Percentiles rank a stretch among this genome's conserved stretches.
Conservation (phyloP, 768 basidiomycete genomes). For the Trametes coccinea region DNA sequence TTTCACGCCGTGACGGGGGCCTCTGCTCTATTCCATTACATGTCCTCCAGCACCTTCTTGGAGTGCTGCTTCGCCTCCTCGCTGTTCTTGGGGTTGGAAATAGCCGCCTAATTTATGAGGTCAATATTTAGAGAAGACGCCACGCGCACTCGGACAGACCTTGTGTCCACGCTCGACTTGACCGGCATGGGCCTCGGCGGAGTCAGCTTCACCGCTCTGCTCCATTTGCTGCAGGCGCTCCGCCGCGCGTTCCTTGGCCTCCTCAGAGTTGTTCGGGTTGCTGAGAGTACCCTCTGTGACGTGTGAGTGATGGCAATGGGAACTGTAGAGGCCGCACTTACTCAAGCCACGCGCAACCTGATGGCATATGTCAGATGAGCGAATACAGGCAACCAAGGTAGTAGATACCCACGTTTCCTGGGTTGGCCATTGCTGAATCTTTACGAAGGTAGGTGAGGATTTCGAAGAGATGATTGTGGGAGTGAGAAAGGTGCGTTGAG, state of each 20-base stretch:
- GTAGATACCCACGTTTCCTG: conserved; percentile 20
- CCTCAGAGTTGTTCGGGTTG: conserved; percentile 24
- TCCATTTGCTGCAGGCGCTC: conserved; percentile 16
- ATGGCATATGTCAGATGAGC: too few relatives aligned
- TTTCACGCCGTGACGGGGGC: too few relatives aligned
- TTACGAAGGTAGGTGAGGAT: background rate
- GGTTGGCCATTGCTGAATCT: conserved; percentile 17
- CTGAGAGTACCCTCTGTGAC: conserved; percentile 18
- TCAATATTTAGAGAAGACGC: too few relatives aligned
- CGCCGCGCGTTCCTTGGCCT: conserved; percentile 19
- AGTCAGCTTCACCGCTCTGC: conserved; percentile 12
- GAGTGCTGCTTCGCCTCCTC: conserved; percentile 29
- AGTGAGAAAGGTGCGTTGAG: too few relatives aligned
- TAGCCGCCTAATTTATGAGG: conserved; percentile 13
- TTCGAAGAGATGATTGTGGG: background rate
- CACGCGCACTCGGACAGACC: background rate
- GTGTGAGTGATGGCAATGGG: background rate
- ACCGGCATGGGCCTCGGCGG: conserved; percentile 15
- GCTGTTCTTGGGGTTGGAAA: conserved; percentile 26
- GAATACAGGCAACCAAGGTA: too few relatives aligned
- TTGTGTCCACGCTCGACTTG: conserved; percentile 22
- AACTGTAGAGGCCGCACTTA: background rate
- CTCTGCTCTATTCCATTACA: background rate
- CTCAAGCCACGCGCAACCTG: conserved; percentile 24
- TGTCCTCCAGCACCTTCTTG: conserved; percentile 18